Percentiles rank a stretch among this genome's conserved stretches.
These are phyloP conservation scores for Phytophthora sp. DNA, from an alignment of 352 stramenopile species.

Conservation along the genomic window DNA sequence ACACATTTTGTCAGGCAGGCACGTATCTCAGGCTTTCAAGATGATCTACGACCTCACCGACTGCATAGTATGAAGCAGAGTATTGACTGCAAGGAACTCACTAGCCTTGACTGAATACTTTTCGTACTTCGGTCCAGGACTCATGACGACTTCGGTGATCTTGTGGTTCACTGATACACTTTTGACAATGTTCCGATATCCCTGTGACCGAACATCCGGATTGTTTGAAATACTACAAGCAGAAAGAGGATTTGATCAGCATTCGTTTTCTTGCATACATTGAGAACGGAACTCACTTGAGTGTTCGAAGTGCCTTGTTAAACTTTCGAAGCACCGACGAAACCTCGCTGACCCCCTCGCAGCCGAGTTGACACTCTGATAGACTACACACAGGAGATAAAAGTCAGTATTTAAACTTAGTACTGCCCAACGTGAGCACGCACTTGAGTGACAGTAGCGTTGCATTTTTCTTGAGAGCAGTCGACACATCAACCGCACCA, in stretches of 20 bases:
- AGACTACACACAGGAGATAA: constrained; percentile 29
- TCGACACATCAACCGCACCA: constrained; percentile 45
- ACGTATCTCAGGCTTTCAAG: too few relatives aligned
- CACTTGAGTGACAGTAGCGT: constrained; percentile 54
- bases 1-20: too few relatives aligned
- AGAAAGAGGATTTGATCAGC: not conserved
- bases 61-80: constrained; percentile 28
- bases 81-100: constrained; percentile 55
- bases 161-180: constrained; percentile 52
- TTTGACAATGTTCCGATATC: constrained; percentile 51
- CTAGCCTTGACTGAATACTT: constrained; percentile 31
- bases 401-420: not conserved
- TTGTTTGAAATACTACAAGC: constrained; percentile 47
- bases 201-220: constrained; percentile 42
- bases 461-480: constrained; percentile 61
- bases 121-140: constrained; percentile 35
- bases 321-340: constrained; percentile 43
- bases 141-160: constrained; percentile 37
- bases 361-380: constrained; percentile 46
- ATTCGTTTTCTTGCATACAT: not conserved
- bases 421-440: not conserved
- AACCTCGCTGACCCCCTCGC: constrained; percentile 45
- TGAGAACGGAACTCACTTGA: constrained; percentile 35
- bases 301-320: constrained; percentile 49
- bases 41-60: constrained; percentile 36